Percentiles rank a stretch among this genome's conserved stretches.
These are phyloP conservation scores for Lachancea nothofagi DNA, from an alignment of 805 yeast species.

Conservation along the genomic window DNA sequence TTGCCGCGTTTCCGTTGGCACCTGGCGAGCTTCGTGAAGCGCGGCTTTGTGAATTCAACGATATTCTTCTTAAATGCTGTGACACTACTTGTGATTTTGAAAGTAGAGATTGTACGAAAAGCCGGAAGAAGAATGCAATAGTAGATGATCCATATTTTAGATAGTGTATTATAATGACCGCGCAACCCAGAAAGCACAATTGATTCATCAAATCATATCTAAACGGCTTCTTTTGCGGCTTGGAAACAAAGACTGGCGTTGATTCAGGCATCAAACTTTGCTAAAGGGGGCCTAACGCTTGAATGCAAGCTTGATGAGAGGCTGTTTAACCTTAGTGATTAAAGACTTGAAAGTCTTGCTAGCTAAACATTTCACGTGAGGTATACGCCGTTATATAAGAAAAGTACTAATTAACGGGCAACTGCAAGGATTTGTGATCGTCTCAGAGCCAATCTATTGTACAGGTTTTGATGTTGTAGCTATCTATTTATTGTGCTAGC, in stretches of 20 bases:
- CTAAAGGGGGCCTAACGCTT: neutral
- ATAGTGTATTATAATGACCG: constrained; percentile 23
- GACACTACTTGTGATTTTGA: constrained; percentile 40
- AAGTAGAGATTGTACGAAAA: constrained; percentile 36
- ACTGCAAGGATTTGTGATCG: too few relatives aligned
- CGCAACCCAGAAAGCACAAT: constrained; percentile 20
- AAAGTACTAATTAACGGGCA: too few relatives aligned
- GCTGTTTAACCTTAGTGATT: too few relatives aligned
- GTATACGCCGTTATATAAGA: too few relatives aligned
- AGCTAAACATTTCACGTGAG: too few relatives aligned
- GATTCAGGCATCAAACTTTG: neutral
- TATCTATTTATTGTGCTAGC: too few relatives aligned
- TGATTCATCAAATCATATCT: constrained; percentile 20
- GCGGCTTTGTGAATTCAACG: constrained; percentile 3
- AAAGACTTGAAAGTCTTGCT: too few relatives aligned
- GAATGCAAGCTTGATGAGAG: too few relatives aligned
- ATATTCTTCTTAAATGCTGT: constrained; percentile 17
- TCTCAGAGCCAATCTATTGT: constrained; percentile 1
- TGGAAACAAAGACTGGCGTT: constrained; percentile 10
- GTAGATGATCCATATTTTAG: constrained; percentile 27
- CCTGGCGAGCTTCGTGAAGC: neutral
- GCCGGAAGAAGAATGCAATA: constrained; percentile 29
- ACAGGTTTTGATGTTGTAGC: neutral
- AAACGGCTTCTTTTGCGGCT: constrained; percentile 24
- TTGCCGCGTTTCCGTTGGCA: neutral